A percentile compares a stretch with the other conserved stretches of the same genome.
phyloP scores from a whole-genome alignment of 2,329 filamentous ascomycete species.

The Fusarium kyushuense region DNA sequence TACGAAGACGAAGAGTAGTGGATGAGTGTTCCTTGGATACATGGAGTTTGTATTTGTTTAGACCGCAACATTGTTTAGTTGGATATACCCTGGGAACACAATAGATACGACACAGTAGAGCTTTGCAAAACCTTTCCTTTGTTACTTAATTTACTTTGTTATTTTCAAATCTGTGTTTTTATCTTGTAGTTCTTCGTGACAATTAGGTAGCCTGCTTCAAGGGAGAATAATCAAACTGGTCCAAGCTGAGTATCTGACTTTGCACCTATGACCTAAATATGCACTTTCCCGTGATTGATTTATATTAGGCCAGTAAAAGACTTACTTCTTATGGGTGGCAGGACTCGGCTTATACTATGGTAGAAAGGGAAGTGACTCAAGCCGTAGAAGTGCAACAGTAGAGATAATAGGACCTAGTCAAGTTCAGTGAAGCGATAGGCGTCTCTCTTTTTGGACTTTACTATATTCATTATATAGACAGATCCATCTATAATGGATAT shows the following conservation, averaged over 20 bases:
- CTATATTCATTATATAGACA: no score
- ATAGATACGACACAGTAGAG: slow-evolving; percentile 1
- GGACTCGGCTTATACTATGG: no score
- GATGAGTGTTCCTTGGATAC: not conserved
- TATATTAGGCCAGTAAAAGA: not conserved
- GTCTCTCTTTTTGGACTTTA: no score
- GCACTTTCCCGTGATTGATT: not conserved
- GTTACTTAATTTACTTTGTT: not conserved
- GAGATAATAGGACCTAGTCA: no score
- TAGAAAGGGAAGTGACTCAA: no score
- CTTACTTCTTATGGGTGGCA: no score
- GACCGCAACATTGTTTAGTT: not conserved
- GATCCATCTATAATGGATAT: not conserved
- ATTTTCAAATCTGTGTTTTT: not conserved
- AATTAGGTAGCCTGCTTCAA: not conserved
- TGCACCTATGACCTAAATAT: not conserved
- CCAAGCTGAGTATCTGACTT: not conserved
- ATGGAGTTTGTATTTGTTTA: slow-evolving; percentile 3
- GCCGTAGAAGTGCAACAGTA: no score
- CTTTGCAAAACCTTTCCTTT: slow-evolving; percentile 15
- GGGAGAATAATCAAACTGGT: not conserved
- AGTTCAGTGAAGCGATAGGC: no score
- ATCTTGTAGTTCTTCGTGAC: not conserved
- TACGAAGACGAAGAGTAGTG: slow-evolving; percentile 5
- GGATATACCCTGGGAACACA: slow-evolving; percentile 24